Evolutionary conservation across 768 basidiomycete species (phyloP), one percentile per base, ranked within the genome.

Genomic region (Dacryopinax primogenitus): DNA sequence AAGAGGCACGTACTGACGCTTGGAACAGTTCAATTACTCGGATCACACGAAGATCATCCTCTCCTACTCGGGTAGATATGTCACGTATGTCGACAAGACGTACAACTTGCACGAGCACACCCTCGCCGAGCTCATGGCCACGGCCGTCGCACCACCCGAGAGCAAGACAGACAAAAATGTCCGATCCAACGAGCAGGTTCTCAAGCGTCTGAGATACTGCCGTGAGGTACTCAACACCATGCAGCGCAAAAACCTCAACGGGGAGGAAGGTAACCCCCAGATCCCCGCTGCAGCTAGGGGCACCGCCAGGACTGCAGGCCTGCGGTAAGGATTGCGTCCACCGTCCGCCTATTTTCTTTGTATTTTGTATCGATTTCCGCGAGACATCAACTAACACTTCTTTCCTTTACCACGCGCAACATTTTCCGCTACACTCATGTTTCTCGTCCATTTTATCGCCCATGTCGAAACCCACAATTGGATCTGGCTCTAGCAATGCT

Each of bases 1-100:
- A 36, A 69, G 26, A 30, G 9, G 61, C 2, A 70, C 62, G 26
- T 62, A 1, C 34, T 62, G 26, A 62, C 47, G 12, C 18, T 9
- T 35, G 39, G 21, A 51, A 1, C 73, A 98, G 95, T 97, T 97
- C 82, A 99, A 98, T 79, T 98, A 97, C 75, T 91, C 90, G 74
- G 96, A 98, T 76, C 96, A 99, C 77, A 87, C 90, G 41, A 98
- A 99, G 74, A 77, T 98, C 67, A 86, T 99, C 66, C 79, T 99
- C 62, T 91, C 92, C 18, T 84, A 86, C 0, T 79, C 86, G 30
- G 94, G 90, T 1, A 79, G 86, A 13, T 75, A 86, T 15, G 80
- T 98, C 62, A 91, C 92, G 1, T 86, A 94, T 74, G 94, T 97
- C 71, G 91, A 93, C 81, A 92, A 91, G 79, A 82, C 86, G 70